Evolutionary conservation across 495 filamentous ascomycete genomes (phyloP), one percentile per base, ranked within the genome.

Genomic region (Haplographium delicatum): DNA sequence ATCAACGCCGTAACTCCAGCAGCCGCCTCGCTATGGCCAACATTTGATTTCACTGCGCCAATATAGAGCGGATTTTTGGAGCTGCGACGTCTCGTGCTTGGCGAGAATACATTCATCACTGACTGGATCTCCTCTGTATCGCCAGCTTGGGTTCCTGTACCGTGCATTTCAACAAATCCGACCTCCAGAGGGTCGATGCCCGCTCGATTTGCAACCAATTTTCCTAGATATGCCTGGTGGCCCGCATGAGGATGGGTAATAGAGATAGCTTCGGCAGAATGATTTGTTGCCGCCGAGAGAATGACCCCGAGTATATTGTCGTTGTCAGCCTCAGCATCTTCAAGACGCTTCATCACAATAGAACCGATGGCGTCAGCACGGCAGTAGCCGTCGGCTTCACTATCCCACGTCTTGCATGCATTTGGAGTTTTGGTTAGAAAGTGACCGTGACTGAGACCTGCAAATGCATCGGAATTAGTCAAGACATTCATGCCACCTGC

Each of bases 11-110:
- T 44, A 23, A 95, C 62, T 52, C 91, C 91, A 39, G 91, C 91
- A 0, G 83, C 89, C 33, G 91, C 86, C 64, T 96, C 91, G 31
- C 83, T 88, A 65, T 96, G 91, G 2, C 91, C 91, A 19, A 96
- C 75, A 51, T 95, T 96, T 1, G 91, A 75, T 58, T 96, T 94
- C 85, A 59, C 80, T 0, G 90, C 82, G 13, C 91, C 91, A 2
- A 96, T 73, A 55, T 88, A 79, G 5, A 96, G 78, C 0, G 87
- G 81, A 60, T 86, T 78, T 30, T 83, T 77, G 1, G 76, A 72
- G 5, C 76, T 74, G 38, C 90, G 72, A 56, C 82, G 65, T 6
- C 16, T n/a, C 31, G 10, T 23, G 85, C 69, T 71, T 2, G 88
- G 86, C 8, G 90, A 89, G 57, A 95, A 96, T 19, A 86, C 75